Evolutionary conservation across 495 filamentous ascomycete genomes (phyloP).

Genomic region (Tetracladium marchalianum): DNA sequence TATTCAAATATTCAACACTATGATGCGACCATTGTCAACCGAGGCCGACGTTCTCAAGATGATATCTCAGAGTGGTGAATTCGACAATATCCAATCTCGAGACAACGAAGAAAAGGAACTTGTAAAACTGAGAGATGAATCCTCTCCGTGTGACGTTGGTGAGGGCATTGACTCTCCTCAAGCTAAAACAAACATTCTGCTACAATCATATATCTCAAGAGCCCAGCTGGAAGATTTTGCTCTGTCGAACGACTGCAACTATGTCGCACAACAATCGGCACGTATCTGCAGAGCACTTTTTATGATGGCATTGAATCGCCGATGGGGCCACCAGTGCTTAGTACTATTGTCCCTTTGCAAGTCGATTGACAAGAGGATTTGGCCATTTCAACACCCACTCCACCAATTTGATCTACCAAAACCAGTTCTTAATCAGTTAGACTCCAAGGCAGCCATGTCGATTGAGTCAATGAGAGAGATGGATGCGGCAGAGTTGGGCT

Average conservation of each 20-base stretch:
- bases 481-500: conserved; percentile 83
- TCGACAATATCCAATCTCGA: conserved; percentile 88
- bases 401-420: conserved; percentile 88
- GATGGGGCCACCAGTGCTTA: conserved; percentile 90
- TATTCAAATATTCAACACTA: conserved; percentile 87
- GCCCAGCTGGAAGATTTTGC: conserved; percentile 86
- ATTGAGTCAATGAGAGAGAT: conserved; percentile 84
- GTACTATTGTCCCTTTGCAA: conserved; percentile 85
- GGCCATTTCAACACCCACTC: conserved; percentile 91
- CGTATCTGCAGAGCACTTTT: conserved; percentile 92
- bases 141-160: conserved; percentile 60
- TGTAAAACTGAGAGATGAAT: conserved; percentile 49
- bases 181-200: conserved; percentile 87
- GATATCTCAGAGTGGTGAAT: conserved; percentile 94
- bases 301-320: conserved; percentile 89
- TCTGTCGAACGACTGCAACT: conserved; percentile 79
- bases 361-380: conserved; percentile 90
- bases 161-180: conserved; percentile 69
- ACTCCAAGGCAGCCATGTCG: conserved; percentile 59
- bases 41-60: conserved; percentile 89
- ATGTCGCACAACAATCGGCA: conserved; percentile 90
- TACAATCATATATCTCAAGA: conserved; percentile 92
- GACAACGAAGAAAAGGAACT: conserved; percentile 83
- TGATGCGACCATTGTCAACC: conserved; percentile 72
- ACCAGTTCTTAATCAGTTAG: conserved; percentile 72